These are phyloP conservation scores for Cetradonia linearis DNA, from an alignment of 495 filamentous ascomycete genomes.

Conservation along the genomic window DNA sequence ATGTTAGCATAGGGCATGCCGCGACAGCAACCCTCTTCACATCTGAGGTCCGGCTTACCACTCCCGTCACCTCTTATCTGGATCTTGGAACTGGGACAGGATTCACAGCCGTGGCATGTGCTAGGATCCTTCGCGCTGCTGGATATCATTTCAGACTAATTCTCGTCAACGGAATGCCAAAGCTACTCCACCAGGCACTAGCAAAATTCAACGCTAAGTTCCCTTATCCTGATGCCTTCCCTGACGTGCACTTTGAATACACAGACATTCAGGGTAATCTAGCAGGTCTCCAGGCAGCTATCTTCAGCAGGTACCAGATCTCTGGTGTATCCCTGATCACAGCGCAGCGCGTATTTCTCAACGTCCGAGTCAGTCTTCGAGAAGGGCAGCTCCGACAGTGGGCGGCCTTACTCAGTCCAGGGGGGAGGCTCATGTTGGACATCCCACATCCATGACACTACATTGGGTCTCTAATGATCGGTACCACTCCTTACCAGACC, in stretches of 20 bases:
- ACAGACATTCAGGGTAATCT: neutral
- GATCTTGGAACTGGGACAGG: too few relatives aligned
- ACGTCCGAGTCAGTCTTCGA: neutral
- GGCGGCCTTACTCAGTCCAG: neutral
- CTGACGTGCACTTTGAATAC: neutral
- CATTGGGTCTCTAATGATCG: neutral
- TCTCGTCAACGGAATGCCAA: neutral
- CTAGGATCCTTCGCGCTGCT: neutral
- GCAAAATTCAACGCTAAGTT: neutral
- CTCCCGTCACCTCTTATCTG: too few relatives aligned
- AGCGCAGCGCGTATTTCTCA: neutral
- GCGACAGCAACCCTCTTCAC: neutral
- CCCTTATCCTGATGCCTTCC: conserved; percentile 1
- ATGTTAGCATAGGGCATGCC: neutral
- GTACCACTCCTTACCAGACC: neutral
- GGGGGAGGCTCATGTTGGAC: neutral
- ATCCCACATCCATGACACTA: neutral
- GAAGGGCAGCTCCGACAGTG: neutral
- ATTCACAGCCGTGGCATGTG: neutral
- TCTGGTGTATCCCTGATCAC: neutral
- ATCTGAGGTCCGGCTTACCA: neutral
- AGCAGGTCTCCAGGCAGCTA: neutral
- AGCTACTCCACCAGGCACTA: neutral
- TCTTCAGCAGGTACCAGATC: neutral
- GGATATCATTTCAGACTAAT: neutral